phyloP scores from a whole-genome alignment of 148 eudicot genomes.

The Vaccinium corymbosum region DNA sequence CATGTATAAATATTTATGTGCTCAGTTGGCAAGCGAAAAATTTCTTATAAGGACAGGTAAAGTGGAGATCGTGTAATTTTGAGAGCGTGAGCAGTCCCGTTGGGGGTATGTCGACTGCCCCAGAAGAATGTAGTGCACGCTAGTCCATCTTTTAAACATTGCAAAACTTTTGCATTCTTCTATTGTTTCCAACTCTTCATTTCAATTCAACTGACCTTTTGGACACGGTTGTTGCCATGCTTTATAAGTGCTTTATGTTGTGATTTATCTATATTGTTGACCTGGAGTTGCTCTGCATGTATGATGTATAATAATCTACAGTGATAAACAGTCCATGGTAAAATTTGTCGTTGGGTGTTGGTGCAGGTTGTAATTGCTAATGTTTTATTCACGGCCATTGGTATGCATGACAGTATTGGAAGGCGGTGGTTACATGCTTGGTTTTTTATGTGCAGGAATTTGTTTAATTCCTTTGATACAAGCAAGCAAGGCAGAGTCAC shows the following conservation, averaged over 20 bases:
- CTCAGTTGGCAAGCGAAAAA: neutral
- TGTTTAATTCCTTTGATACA: slow-evolving; percentile 84
- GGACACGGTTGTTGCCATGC: neutral
- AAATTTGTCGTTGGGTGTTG: neutral
- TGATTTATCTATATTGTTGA: neutral
- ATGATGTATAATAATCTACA: too few relatives aligned
- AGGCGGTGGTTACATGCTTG: slow-evolving; percentile 1
- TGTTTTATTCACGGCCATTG: neutral
- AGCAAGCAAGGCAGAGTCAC: slow-evolving; percentile 81
- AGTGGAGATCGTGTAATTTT: neutral
- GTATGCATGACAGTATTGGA: neutral
- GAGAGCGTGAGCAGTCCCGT: neutral
- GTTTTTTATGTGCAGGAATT: slow-evolving; percentile 52
- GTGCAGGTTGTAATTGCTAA: neutral
- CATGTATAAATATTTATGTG: too few relatives aligned
- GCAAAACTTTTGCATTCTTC: neutral
- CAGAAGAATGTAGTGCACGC: neutral
- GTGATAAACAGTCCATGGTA: neutral
- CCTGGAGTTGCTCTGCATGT: neutral
- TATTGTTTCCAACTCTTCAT: neutral
- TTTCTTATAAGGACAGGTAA: neutral
- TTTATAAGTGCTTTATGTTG: neutral
- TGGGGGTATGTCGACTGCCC: neutral
- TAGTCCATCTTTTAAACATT: neutral
- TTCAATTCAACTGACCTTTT: neutral